phyloP scores from a whole-genome alignment of 345 rosid species.

The Hevea brasiliensis region DNA sequence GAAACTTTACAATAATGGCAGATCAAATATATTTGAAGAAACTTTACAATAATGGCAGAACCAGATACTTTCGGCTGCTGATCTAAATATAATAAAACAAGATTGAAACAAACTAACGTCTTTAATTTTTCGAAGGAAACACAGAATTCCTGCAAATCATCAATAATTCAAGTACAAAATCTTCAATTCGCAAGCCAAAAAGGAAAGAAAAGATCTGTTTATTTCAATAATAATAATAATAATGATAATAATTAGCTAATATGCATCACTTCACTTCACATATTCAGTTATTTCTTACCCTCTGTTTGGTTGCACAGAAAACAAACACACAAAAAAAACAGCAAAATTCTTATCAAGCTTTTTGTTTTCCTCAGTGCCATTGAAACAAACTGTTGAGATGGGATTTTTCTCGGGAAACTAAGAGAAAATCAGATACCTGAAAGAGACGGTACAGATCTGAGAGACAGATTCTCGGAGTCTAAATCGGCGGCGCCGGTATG shows the following conservation, averaged over 20 bases:
- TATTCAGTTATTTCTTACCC: not conserved
- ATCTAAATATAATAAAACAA: constrained; percentile 1
- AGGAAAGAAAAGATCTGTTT: not conserved
- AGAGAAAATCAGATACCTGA: constrained; percentile 38
- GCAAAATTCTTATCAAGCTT: not conserved
- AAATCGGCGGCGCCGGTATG: constrained; percentile 51
- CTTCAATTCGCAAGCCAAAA: not conserved
- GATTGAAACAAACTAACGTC: not conserved
- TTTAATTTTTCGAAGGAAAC: no score
- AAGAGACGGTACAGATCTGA: constrained; percentile 37
- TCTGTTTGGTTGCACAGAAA: not conserved
- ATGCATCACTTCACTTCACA: not conserved
- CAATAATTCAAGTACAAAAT: not conserved
- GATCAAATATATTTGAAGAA: not conserved
- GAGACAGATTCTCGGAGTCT: constrained; percentile 11
- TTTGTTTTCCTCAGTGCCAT: not conserved
- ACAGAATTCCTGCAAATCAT: not conserved
- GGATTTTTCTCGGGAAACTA: constrained; percentile 32
- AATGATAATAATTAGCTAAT: not conserved
- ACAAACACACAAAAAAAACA: no score
- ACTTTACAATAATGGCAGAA: not conserved
- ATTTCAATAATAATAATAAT: not conserved
- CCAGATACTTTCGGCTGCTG: not conserved
- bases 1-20: not conserved
- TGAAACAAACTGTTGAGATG: not conserved